Base-by-base conservation (phyloP, 495 filamentous ascomycete genomes). In the Sabuloglossum arenarium region DNA sequence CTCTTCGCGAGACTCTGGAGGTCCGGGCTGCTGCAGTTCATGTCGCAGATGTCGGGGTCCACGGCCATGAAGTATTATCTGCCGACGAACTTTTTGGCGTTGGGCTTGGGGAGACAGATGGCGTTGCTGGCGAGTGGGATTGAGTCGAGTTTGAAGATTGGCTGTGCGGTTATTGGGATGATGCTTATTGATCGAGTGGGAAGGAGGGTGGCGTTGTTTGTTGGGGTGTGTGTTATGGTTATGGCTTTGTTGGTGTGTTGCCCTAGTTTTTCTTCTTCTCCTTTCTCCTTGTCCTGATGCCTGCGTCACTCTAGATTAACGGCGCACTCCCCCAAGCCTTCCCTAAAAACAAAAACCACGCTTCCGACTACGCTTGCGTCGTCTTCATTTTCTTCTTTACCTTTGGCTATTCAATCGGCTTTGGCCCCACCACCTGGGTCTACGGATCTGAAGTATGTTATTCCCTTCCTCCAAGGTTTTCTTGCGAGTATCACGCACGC, bases 361-460 rank as follows among this genome's bases (percentile, higher is more conserved):
- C 61, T 2, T 66, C 76, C 8, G 74, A 79, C 61, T 72, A 71
- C 39, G 64, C 63, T 16, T 76, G 76, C 59, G 68, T 78, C 46
- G 68, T 75, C 16, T 78, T 77, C 57, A 71, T 78, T 25, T 79
- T 78, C 64, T 66, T 79, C 56, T 79, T 75, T 63, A 69, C 74
- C 1, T 66, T 78, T 24, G 75, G 75, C 0, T 78, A 74, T 60
- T 76, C 73, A 31, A 69, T 78, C 63, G 73, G 75, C 0, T 78
- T 78, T 59, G 76, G 76, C 0, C 74, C 75, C 0, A 69, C 75
- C 2, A 68, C 75, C 0, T 79, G 75, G 76, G 75, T 79, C 0
- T 78, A 79, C 49, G 73, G 75, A 1, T 71, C 75, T 0, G 76
- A 79, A 67, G 73, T 75, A 57, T 54, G 61, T 39, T 34, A 28